Percentiles rank a stretch among this genome's conserved stretches.
Evolutionary conservation across 352 stramenopile genomes (phyloP).

Genomic region (Phytophthora cryptogea): DNA sequence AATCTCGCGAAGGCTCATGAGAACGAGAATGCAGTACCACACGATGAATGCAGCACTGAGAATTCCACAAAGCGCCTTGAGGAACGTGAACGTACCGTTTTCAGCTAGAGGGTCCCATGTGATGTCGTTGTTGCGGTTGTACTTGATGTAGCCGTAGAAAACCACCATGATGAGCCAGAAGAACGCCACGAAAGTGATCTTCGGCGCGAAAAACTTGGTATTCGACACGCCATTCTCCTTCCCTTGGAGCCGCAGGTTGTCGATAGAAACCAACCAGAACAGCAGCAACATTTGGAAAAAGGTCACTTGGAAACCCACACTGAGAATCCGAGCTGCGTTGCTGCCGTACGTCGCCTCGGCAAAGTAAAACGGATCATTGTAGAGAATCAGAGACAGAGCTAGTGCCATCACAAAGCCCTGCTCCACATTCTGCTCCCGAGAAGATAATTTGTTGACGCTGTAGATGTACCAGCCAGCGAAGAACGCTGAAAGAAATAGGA

Average conservation of each 20-base stretch:
- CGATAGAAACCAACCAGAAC: conserved; percentile 60
- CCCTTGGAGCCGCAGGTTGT: conserved; percentile 61
- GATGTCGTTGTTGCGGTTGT: conserved; percentile 60
- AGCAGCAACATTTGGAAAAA: conserved; percentile 67
- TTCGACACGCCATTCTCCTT: conserved; percentile 57
- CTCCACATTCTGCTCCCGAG: conserved; percentile 60
- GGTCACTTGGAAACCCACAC: conserved; percentile 55
- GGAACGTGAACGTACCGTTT: conserved; percentile 46
- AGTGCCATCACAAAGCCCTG: conserved; percentile 60
- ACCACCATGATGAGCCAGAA: conserved; percentile 61
- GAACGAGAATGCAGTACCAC: conserved; percentile 47
- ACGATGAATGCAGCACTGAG: conserved; percentile 54
- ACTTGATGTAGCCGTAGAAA: conserved; percentile 69
- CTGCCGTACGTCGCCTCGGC: conserved; percentile 52
- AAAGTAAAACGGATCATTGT: conserved; percentile 68
- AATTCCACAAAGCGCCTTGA: conserved; percentile 40
- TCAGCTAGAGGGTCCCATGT: conserved; percentile 47
- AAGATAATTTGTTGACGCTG: conserved; percentile 45
- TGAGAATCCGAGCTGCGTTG: conserved; percentile 53
- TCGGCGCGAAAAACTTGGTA: conserved; percentile 55
- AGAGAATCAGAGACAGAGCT: conserved; percentile 49
- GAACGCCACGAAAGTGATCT: conserved; percentile 49
- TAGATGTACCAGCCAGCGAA: conserved; percentile 51
- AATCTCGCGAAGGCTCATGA: conserved; percentile 50
- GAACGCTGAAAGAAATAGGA: conserved; percentile 43